Evolutionary conservation across 345 rosid genomes (phyloP), one percentile per base, ranked within the genome.

Genomic region (Theobroma cacao): DNA sequence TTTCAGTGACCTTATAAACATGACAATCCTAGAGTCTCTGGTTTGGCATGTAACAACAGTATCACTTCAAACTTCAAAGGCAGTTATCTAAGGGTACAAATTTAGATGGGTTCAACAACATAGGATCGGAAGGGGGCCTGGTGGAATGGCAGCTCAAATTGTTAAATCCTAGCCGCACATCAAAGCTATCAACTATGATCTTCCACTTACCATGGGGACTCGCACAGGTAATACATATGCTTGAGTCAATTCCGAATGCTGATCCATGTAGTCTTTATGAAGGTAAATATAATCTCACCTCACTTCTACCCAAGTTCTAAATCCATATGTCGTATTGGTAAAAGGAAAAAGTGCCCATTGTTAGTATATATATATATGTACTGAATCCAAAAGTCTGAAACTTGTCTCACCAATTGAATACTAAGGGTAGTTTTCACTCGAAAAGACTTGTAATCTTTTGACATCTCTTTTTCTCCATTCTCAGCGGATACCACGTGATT

Each of bases 171-270:
- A 81, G 61, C 85, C 85, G 0, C 82, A 80, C 69, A 75, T 86
- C 61, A 77, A 77, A 73, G 82, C 75, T 7, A 34, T 82, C 0
- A 84, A 86, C 81, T 86, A 82, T 43, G 89, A 86, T 82, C 20
- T 84, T 75, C 83, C 80, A 0, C 2, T 12, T 71, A 43, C 30
- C 38, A 74, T 2, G 84, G 87, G 13, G 80, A 84, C 13, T 6
- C 47, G 0, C 86, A 82, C 50, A 15, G 89, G 87, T 18, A 48
- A 86, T 73, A 86, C 84, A 86, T 73, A 86, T 86, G 87, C 82
- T 86, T 52, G 61, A 78, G 0, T 40, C 30, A 30, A 77, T 85
- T 58, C 88, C 84, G 0, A 65, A 61, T 0, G 88, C 83, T 7
- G 88, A 82, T 53, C n/a, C n/a, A n/a, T n/a, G 85, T 80, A 0